Evolutionary conservation across 2,329 filamentous ascomycete genomes (phyloP).

Genomic region (Aspergillus ruber): DNA sequence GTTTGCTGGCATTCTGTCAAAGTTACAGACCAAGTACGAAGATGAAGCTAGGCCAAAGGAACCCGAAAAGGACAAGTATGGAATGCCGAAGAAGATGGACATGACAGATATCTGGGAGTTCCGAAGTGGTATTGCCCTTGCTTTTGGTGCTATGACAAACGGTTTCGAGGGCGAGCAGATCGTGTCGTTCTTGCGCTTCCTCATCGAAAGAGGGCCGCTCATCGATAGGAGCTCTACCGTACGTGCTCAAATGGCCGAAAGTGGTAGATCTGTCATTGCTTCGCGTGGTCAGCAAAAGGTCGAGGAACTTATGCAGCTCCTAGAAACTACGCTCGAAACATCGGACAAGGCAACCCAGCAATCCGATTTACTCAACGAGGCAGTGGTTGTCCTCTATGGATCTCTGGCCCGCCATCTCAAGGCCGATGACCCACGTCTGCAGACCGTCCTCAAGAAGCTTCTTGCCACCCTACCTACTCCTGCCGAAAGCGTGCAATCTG

Average conservation of each 20-base stretch:
- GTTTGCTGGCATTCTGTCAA: slow-evolving; percentile 57
- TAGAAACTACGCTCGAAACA: slow-evolving; percentile 79
- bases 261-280: slow-evolving; percentile 74
- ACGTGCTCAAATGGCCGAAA: slow-evolving; percentile 84
- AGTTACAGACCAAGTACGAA: slow-evolving; percentile 64
- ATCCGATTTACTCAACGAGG: slow-evolving; percentile 88
- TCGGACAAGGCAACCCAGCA: slow-evolving; percentile 75
- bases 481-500: slow-evolving; percentile 94
- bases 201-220: slow-evolving; percentile 81
- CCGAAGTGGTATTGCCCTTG: slow-evolving; percentile 79
- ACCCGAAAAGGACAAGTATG: slow-evolving; percentile 83
- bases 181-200: slow-evolving; percentile 72
- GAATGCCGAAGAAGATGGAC: slow-evolving; percentile 87
- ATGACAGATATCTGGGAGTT: slow-evolving; percentile 85
- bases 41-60: slow-evolving; percentile 75
- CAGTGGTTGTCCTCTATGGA: slow-evolving; percentile 95
- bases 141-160: slow-evolving; percentile 74
- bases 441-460: slow-evolving; percentile 78
- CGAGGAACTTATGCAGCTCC: slow-evolving; percentile 84
- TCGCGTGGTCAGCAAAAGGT: slow-evolving; percentile 74
- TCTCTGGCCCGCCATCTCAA: slow-evolving; percentile 83
- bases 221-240: slow-evolving; percentile 73
- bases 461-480: slow-evolving; percentile 85
- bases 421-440: slow-evolving; percentile 77
- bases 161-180: slow-evolving; percentile 64